Percentiles rank a stretch among this genome's conserved stretches.
These are phyloP conservation scores for Neolentinus lepideus DNA, from an alignment of 1,284 basidiomycete genomes.

Conservation along the genomic window DNA sequence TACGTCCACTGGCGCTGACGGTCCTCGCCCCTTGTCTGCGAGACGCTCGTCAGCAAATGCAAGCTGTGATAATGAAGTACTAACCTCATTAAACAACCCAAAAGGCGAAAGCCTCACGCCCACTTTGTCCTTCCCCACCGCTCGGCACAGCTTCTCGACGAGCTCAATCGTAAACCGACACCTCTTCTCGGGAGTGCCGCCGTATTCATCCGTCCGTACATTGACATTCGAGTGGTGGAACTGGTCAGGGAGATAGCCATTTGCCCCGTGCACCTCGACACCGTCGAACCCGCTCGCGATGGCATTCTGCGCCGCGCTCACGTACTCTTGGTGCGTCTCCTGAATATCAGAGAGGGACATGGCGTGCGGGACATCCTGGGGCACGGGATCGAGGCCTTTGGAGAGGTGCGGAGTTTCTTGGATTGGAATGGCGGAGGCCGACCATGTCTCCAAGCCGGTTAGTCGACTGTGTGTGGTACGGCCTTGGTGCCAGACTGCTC, in stretches of 20 bases:
- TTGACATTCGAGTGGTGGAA: slow-evolving; percentile 5
- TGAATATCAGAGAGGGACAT: not conserved
- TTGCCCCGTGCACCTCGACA: slow-evolving; percentile 1
- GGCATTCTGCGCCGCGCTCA: not conserved
- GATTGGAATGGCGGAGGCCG: not conserved
- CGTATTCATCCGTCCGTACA: not conserved
- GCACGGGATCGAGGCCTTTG: slow-evolving; percentile 1
- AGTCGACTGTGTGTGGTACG: not conserved
- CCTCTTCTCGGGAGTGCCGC: not conserved
- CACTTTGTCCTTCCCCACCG: not conserved
- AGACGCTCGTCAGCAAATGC: not conserved
- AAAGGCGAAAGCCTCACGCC: slow-evolving; percentile 1
- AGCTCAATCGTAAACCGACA: slow-evolving; percentile 2
- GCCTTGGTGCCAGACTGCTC: slow-evolving; percentile 1
- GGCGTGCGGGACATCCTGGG: not conserved
- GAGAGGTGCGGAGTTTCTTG: not conserved
- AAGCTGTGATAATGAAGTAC: not conserved
- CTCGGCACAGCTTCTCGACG: not conserved
- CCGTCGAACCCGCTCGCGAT: not conserved
- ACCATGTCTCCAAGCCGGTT: not conserved
- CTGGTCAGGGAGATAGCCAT: slow-evolving; percentile 3
- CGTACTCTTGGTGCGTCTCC: not conserved
- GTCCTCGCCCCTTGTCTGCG: not conserved
- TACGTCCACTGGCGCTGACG: not conserved
- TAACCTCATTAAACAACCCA: slow-evolving; percentile 1